Evolutionary conservation across 768 basidiomycete species (phyloP).

Genomic region (Cystobasidium tubakii): DNA sequence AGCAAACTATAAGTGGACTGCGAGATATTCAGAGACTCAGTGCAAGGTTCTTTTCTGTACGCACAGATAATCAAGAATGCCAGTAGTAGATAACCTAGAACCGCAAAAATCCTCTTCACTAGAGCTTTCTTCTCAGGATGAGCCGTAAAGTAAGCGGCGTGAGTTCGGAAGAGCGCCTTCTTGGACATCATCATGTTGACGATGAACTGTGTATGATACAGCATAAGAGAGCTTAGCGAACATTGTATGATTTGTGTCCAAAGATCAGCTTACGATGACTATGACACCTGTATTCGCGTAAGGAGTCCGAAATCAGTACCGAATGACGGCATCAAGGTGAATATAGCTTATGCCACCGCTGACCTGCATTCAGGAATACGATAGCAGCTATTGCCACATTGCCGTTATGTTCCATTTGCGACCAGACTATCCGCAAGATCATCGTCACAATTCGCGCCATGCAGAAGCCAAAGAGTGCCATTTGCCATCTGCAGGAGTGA

Average conservation of each 20-base stretch:
- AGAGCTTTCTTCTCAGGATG: constrained; percentile 7
- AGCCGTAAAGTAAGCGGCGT: constrained; percentile 11
- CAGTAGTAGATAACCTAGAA: not conserved
- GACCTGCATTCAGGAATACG: constrained; percentile 32
- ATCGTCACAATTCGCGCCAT: constrained; percentile 24
- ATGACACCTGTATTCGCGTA: constrained; percentile 7
- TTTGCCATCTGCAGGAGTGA: constrained; percentile 12
- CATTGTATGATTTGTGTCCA: not conserved
- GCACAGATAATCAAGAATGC: constrained; percentile 24
- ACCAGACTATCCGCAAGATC: constrained; percentile 29
- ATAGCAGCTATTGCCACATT: constrained; percentile 20
- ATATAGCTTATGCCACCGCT: not conserved
- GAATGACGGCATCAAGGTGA: too few species aligned
- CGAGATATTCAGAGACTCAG: not conserved
- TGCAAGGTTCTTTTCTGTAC: not conserved
- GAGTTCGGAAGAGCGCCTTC: constrained; percentile 26
- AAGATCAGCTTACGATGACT: not conserved
- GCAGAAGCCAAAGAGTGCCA: constrained; percentile 31
- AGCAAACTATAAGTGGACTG: not conserved
- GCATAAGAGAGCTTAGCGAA: not conserved
- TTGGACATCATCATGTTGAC: constrained; percentile 31
- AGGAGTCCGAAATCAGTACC: too few species aligned
- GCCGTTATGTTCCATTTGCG: not conserved
- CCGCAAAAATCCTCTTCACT: constrained; percentile 26
- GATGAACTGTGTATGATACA: not conserved